Evolutionary conservation across 495 filamentous ascomycete genomes (phyloP).

Genomic region (Hapsidospora chrysogenum): DNA sequence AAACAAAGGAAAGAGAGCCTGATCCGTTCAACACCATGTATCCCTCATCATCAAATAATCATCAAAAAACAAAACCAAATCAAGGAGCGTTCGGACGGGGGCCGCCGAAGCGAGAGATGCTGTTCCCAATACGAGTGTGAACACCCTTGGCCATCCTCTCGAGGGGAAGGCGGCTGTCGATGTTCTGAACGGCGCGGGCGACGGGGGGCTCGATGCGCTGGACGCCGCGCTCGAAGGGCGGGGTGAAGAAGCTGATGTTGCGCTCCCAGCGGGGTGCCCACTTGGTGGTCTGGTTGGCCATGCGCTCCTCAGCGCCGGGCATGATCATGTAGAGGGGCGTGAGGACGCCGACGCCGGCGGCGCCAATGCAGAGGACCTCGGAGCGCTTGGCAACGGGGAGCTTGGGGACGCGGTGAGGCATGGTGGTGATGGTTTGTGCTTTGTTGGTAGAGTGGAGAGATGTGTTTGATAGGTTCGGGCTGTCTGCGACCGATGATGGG

Average conservation of each 20-base stretch:
- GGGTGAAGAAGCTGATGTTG: conserved; percentile 27
- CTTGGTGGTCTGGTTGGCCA: conserved; percentile 22
- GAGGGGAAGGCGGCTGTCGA: conserved; percentile 23
- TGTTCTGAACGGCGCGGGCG: conserved; percentile 18
- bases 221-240: conserved; percentile 23
- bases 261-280: conserved; percentile 35
- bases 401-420: conserved; percentile 29
- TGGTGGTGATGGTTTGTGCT: conserved; percentile 9
- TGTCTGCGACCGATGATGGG: too few relatives aligned
- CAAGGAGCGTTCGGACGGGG: background rate
- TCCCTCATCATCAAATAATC: too few relatives aligned
- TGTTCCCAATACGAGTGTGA: conserved; percentile 22
- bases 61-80: too few relatives aligned
- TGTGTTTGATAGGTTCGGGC: background rate
- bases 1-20: too few relatives aligned
- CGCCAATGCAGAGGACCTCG: conserved; percentile 24
- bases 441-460: background rate
- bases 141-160: conserved; percentile 25
- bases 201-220: conserved; percentile 23
- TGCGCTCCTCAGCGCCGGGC: conserved; percentile 26
- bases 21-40: too few relatives aligned
- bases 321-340: conserved; percentile 31
- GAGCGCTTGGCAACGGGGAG: conserved; percentile 21
- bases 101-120: conserved; percentile 12
- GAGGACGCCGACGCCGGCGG: conserved; percentile 23